phyloP scores from a whole-genome alignment of 2,329 filamentous ascomycete species.

The Colletotrichum musae region DNA sequence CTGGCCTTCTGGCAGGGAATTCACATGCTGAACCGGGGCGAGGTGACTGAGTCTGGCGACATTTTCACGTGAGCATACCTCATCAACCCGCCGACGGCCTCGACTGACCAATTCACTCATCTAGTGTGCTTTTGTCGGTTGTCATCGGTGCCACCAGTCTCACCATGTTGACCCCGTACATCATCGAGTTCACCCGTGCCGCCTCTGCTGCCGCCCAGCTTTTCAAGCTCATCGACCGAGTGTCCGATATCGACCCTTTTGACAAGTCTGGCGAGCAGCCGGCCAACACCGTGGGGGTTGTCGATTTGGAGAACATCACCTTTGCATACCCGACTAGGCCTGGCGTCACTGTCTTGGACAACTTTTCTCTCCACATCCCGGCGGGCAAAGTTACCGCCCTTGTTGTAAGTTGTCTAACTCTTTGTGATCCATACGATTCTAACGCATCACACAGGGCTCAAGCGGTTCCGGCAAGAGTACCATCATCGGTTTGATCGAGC shows the following conservation, averaged over 20 bases:
- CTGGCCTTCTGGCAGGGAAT: conserved; percentile 63
- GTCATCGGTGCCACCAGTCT: conserved; percentile 55
- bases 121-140: conserved; percentile 56
- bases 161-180: conserved; percentile 54
- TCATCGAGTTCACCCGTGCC: conserved; percentile 56
- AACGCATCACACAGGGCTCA: not conserved
- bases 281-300: conserved; percentile 47
- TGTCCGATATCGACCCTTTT: conserved; percentile 55
- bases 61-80: conserved; percentile 54
- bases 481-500: conserved; percentile 56
- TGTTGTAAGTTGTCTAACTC: conserved; percentile 48
- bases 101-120: not conserved
- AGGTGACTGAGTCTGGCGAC: conserved; percentile 54
- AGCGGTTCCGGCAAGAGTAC: conserved; percentile 59
- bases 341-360: conserved; percentile 56
- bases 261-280: conserved; percentile 50
- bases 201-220: conserved; percentile 53
- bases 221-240: conserved; percentile 55
- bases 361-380: conserved; percentile 59
- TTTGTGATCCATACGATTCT: not conserved
- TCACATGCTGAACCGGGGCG: conserved; percentile 53
- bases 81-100: not conserved
- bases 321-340: conserved; percentile 63
- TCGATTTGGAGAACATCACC: conserved; percentile 57
- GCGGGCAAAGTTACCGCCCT: conserved; percentile 61